Percentiles rank a stretch among this genome's conserved stretches.
Conservation (phyloP, 2,329 filamentous ascomycete species). For the Cordyceps tenuipes region DNA sequence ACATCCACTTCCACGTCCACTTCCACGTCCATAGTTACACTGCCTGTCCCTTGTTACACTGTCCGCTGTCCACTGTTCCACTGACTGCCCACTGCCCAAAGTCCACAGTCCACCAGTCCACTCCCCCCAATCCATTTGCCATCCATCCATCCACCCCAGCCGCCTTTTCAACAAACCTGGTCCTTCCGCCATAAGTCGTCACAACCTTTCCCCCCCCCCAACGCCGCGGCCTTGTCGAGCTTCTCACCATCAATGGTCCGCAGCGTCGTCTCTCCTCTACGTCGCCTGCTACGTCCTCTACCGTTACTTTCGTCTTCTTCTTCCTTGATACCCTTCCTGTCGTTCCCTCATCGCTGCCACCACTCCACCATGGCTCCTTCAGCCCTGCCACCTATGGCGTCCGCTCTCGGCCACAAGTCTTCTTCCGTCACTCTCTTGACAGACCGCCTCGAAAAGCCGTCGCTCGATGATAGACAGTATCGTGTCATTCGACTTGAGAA, state of each 20-base stretch:
- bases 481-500: conserved; percentile 80
- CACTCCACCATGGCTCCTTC: neutral
- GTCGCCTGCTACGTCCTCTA: neutral
- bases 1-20: too few species aligned
- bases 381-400: conserved; percentile 24
- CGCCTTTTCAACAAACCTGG: neutral
- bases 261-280: conserved; percentile 2
- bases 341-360: neutral
- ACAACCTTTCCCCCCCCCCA: neutral
- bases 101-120: neutral
- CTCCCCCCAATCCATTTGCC: neutral
- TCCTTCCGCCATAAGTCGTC: conserved; percentile 1
- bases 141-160: too few species aligned
- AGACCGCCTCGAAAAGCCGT: conserved; percentile 71
- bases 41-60: neutral
- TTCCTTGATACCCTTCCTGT: neutral
- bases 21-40: too few species aligned
- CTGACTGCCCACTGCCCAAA: neutral
- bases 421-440: conserved; percentile 40
- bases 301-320: neutral
- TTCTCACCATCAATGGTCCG: conserved; percentile 8
- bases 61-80: neutral
- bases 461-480: conserved; percentile 79
- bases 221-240: neutral
- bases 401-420: conserved; percentile 19